These are phyloP conservation scores for Nemania diffusa DNA, from an alignment of 2,329 filamentous ascomycete species.

Conservation along the genomic window DNA sequence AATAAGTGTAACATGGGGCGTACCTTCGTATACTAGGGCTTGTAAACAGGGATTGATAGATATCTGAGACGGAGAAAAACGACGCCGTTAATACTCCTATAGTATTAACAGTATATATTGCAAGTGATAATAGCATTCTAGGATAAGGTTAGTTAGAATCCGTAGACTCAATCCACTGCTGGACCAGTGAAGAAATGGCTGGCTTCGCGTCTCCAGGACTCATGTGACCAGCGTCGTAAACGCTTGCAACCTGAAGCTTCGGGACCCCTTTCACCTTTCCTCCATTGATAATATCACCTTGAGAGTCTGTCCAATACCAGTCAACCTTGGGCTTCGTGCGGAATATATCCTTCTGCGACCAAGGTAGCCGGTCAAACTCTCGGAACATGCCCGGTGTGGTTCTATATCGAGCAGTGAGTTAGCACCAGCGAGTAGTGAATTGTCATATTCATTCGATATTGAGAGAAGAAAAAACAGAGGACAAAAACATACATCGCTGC, in stretches of 20 bases:
- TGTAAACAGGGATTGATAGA: not conserved
- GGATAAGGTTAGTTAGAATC: not conserved
- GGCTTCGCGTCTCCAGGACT: slow-evolving; percentile 29
- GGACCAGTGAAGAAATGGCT: slow-evolving; percentile 26
- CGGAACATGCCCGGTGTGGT: slow-evolving; percentile 25
- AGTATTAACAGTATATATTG: too few relatives aligned
- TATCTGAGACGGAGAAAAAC: too few relatives aligned
- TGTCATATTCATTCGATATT: not conserved
- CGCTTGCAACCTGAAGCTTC: slow-evolving; percentile 23
- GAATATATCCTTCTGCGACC: slow-evolving; percentile 22
- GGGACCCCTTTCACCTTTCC: slow-evolving; percentile 23
- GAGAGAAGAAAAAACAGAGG: not conserved
- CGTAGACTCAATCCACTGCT: slow-evolving; percentile 17
- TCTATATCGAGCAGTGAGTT: slow-evolving; percentile 4
- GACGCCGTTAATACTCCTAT: too few relatives aligned
- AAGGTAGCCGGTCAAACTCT: slow-evolving; percentile 25
- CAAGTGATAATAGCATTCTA: too few relatives aligned
- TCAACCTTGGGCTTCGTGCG: slow-evolving; percentile 13
- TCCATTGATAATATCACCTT: slow-evolving; percentile 1
- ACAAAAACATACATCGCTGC: slow-evolving; percentile 21
- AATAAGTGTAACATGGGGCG: not conserved
- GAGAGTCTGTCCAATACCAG: slow-evolving; percentile 22
- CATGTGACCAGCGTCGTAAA: slow-evolving; percentile 26
- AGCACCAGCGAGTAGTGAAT: not conserved
- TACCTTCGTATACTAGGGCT: too few relatives aligned